Evolutionary conservation across 352 stramenopile genomes (phyloP).

Genomic region (Phytophthora quininea): DNA sequence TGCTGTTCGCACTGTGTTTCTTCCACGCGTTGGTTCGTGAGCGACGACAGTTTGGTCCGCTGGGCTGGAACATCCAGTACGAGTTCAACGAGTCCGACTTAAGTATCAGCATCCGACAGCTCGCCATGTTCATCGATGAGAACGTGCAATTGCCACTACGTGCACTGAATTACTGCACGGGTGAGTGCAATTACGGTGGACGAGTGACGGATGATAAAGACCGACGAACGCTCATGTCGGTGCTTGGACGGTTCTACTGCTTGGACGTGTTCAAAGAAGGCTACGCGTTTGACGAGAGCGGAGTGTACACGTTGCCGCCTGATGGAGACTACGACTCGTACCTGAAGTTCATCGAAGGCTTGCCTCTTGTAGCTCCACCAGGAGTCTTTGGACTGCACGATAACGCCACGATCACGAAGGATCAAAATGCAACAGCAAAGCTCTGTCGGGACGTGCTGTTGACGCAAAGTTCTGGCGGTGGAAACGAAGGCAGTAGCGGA

Average conservation of each 20-base stretch:
- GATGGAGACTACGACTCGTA: slow-evolving; percentile 82
- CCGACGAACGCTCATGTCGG: slow-evolving; percentile 71
- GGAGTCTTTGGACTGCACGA: slow-evolving; percentile 94
- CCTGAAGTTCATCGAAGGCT: slow-evolving; percentile 82
- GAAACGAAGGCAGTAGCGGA: slow-evolving; percentile 59
- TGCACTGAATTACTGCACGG: slow-evolving; percentile 81
- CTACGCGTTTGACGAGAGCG: slow-evolving; percentile 74
- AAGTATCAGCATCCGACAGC: slow-evolving; percentile 91
- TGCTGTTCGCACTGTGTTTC: slow-evolving; percentile 92
- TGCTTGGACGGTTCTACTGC: slow-evolving; percentile 81
- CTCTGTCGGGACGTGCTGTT: slow-evolving; percentile 94
- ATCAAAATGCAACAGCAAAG: slow-evolving; percentile 94
- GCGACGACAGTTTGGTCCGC: slow-evolving; percentile 90
- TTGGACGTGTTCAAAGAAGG: slow-evolving; percentile 62
- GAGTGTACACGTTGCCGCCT: slow-evolving; percentile 73
- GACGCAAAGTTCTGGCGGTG: slow-evolving; percentile 84
- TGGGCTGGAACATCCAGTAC: slow-evolving; percentile 97
- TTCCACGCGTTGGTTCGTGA: slow-evolving; percentile 95
- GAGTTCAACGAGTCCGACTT: slow-evolving; percentile 96
- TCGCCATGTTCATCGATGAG: slow-evolving; percentile 93
- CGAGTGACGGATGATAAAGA: slow-evolving; percentile 90
- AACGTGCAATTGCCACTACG: slow-evolving; percentile 87
- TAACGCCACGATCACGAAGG: slow-evolving; percentile 95
- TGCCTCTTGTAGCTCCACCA: slow-evolving; percentile 88
- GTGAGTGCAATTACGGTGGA: slow-evolving; percentile 87